A percentile compares a stretch with the other conserved stretches of the same genome.
Conservation (phyloP, 2,329 filamentous ascomycete genomes). For the Cordyceps javanica region DNA sequence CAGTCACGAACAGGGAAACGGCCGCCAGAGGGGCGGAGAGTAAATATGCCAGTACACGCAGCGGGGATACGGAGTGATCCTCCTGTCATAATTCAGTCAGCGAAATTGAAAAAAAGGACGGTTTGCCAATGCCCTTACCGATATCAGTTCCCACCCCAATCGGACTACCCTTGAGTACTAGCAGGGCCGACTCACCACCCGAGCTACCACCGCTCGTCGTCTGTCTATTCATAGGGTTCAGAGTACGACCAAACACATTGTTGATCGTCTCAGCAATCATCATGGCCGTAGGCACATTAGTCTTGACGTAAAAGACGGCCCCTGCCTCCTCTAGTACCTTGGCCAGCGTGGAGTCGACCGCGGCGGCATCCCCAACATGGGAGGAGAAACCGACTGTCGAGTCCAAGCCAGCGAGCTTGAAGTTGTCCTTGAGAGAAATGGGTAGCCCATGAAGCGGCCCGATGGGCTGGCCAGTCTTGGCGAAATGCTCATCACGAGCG, state of each 20-base stretch:
- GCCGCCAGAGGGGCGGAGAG: slow-evolving; percentile 50
- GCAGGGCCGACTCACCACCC: slow-evolving; percentile 60
- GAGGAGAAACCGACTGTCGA: slow-evolving; percentile 58
- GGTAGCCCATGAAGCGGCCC: slow-evolving; percentile 63
- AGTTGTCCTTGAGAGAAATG: slow-evolving; percentile 64
- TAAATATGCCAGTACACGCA: slow-evolving; percentile 52
- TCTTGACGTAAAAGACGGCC: slow-evolving; percentile 52
- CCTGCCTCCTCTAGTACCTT: slow-evolving; percentile 39
- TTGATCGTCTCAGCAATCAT: slow-evolving; percentile 65
- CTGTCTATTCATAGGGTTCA: slow-evolving; percentile 54
- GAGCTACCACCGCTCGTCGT: slow-evolving; percentile 60
- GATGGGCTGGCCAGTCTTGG: slow-evolving; percentile 36
- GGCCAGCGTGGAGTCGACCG: slow-evolving; percentile 34
- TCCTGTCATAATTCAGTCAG: slow-evolving; percentile 23
- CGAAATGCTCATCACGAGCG: slow-evolving; percentile 43
- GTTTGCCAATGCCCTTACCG: slow-evolving; percentile 18
- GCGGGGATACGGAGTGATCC: slow-evolving; percentile 49
- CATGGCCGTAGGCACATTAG: slow-evolving; percentile 55
- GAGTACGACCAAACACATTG: slow-evolving; percentile 56
- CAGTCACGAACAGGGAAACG: slow-evolving; percentile 50
- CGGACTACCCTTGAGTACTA: slow-evolving; percentile 51
- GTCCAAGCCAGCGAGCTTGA: slow-evolving; percentile 55
- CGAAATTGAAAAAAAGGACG: accelerated
- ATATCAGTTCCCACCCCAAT: slow-evolving; percentile 62
- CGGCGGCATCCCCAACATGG: slow-evolving; percentile 52